Percentiles rank a stretch among this genome's conserved stretches.
Conservation (phyloP, 2,329 filamentous ascomycete genomes). For the Chaetomium globosum region DNA sequence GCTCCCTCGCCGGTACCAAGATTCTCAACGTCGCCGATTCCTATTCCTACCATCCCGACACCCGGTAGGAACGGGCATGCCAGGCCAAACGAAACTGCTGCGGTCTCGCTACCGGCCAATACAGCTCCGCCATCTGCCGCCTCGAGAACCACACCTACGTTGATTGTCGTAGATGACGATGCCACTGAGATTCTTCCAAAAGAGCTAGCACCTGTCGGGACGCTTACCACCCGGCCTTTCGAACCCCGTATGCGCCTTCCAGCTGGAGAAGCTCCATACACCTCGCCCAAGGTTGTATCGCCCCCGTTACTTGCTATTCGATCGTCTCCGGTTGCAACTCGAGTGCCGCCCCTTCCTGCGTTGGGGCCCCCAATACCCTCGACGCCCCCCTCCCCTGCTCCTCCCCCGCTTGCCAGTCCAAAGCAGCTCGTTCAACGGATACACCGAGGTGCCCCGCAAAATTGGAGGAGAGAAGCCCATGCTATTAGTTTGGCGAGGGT, state of each 20-base stretch:
- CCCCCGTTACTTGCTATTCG: not conserved
- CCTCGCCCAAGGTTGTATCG: not conserved
- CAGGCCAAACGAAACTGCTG: not conserved
- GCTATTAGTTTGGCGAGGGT: slow-evolving; percentile 32
- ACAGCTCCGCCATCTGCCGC: too few species aligned
- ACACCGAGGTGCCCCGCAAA: slow-evolving; percentile 17
- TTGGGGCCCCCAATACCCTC: too few species aligned
- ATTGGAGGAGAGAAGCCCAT: slow-evolving; percentile 32
- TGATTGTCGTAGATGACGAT: slow-evolving; percentile 31
- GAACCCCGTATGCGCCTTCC: too few species aligned
- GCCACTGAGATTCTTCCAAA: not conserved
- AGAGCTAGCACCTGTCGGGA: not conserved
- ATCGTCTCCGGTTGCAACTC: not conserved
- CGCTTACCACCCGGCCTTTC: not conserved
- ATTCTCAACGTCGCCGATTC: slow-evolving; percentile 27
- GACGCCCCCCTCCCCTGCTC: too few species aligned
- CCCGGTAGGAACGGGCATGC: not conserved
- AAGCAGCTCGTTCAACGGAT: not conserved
- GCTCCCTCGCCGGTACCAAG: not conserved
- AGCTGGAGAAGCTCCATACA: not conserved
- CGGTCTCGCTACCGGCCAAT: not conserved
- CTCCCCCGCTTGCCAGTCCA: not conserved
- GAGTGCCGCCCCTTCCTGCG: not conserved
- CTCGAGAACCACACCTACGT: not conserved
- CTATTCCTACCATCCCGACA: slow-evolving; percentile 14